Evolutionary conservation across 352 stramenopile species (phyloP), one percentile per base, ranked within the genome.

Genomic region (Phytopythium oedochilum): DNA sequence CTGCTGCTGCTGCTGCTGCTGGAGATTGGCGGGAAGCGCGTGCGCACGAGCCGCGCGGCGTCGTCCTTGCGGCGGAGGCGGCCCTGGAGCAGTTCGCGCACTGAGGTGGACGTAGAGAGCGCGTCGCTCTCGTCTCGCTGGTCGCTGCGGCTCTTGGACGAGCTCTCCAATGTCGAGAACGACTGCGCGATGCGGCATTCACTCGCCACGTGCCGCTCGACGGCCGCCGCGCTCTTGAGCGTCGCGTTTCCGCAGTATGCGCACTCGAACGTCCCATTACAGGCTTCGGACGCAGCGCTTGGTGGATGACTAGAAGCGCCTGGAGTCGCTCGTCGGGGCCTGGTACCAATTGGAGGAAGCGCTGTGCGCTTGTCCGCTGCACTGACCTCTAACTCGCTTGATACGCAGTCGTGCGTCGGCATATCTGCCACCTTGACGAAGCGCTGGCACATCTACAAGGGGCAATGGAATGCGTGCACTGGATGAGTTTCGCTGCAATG

Each of bases 341-440:
- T n/a, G 3, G 20, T 26, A 18, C 20, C 5, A 18, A 47, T 47
- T 14, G 11, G 22, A 3, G 40, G 40, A 29, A 47, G 40, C 23
- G 7, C 12, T 4, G 23, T 29, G 22, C 22, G 12, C 11, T 29
- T 4, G 23, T 9, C 8, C 20, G n/a, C 8, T 1, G 2, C 10
- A 11, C 9, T 28, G 3, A 10, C 9, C 11, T 39, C 14, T 3
- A n/a, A 39, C 1, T 29, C 29, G 23, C 43, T 23, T 18, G 42
- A 23, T 36, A 55, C 14, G 20, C 48, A 38, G n/a, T 25, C 7
- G 23, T 72, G 64, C 1, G 28, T 22, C 9, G 54, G 53, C 31
- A 82, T 62, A 2, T 78, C 66, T 2, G 60, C 53, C 2, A 86
- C 64, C 25, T 73, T 75, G 49, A 85, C 51, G 46, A 78, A 88